Evolutionary conservation across 1,139 yeast genomes (phyloP).

Genomic region (Nadsonia commutata): DNA sequence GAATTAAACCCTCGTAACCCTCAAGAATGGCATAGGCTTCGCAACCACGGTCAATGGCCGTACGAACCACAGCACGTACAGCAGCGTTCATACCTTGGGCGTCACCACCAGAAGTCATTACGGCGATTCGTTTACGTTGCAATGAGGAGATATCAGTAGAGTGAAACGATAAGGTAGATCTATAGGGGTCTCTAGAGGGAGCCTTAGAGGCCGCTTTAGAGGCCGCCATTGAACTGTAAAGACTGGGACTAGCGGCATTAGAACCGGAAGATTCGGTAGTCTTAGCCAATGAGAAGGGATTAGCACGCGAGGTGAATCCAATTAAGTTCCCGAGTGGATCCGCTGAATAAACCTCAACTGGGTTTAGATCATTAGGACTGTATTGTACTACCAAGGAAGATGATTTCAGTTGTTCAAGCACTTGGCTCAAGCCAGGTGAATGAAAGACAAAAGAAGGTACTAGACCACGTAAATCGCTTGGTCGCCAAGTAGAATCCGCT

Average conservation of each 20-base stretch:
- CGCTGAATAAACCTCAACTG: slow-evolving; percentile 32
- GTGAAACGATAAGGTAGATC: too few species aligned
- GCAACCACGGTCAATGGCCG: slow-evolving; percentile 77
- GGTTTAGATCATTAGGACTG: slow-evolving; percentile 20
- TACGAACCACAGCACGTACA: slow-evolving; percentile 85
- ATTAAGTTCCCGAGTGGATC: slow-evolving; percentile 50
- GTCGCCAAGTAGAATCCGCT: background rate
- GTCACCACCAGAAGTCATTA: slow-evolving; percentile 98
- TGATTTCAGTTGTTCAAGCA: slow-evolving; percentile 8
- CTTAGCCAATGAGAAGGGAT: slow-evolving; percentile 19
- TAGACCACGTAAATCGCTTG: slow-evolving; percentile 27
- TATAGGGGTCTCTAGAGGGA: background rate
- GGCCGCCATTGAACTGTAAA: background rate
- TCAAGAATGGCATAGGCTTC: slow-evolving; percentile 86
- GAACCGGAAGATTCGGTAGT: slow-evolving; percentile 3
- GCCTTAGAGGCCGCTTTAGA: background rate
- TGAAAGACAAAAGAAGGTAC: slow-evolving; percentile 22
- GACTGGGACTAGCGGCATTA: background rate
- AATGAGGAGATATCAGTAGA: background rate
- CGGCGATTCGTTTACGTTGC: slow-evolving; percentile 39
- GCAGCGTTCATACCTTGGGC: slow-evolving; percentile 98
- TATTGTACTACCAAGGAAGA: slow-evolving; percentile 2
- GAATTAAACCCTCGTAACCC: slow-evolving; percentile 86
- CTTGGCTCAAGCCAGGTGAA: slow-evolving; percentile 15
- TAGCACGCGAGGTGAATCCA: slow-evolving; percentile 35